phyloP scores from a whole-genome alignment of 768 basidiomycete genomes.

The Brasilioporus rufonigricans region DNA sequence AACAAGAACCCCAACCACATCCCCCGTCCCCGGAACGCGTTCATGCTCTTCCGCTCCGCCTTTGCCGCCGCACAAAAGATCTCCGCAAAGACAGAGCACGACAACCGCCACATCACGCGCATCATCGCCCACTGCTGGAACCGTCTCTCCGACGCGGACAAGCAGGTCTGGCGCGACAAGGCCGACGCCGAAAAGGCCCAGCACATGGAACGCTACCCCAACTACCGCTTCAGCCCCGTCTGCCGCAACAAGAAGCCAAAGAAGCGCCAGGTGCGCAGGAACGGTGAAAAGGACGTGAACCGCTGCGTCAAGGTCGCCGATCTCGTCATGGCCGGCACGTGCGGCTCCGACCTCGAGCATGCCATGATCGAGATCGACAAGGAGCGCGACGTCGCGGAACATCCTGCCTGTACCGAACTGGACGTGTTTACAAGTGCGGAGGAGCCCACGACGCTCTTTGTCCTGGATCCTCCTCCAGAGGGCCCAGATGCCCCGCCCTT shows the following conservation, averaged over 20 bases:
- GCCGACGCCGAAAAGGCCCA: slow-evolving; percentile 52
- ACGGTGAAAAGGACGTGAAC: slow-evolving; percentile 43
- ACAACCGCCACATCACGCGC: slow-evolving; percentile 58
- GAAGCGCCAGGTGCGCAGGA: slow-evolving; percentile 53
- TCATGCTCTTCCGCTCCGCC: slow-evolving; percentile 61
- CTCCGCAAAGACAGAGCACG: slow-evolving; percentile 46
- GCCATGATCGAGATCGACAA: slow-evolving; percentile 40
- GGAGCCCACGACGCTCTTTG: neutral
- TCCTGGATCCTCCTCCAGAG: neutral
- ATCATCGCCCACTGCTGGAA: slow-evolving; percentile 58
- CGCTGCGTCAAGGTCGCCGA: slow-evolving; percentile 52
- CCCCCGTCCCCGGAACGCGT: slow-evolving; percentile 41
- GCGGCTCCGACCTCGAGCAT: slow-evolving; percentile 45
- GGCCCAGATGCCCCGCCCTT: slow-evolving; percentile 17
- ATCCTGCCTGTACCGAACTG: neutral
- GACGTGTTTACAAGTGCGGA: neutral
- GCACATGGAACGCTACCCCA: slow-evolving; percentile 48
- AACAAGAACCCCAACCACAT: slow-evolving; percentile 41
- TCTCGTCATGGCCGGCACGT: slow-evolving; percentile 48
- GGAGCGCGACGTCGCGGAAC: neutral
- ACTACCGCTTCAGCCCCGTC: slow-evolving; percentile 53
- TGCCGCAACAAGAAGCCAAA: slow-evolving; percentile 42
- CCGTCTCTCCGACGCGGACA: slow-evolving; percentile 47
- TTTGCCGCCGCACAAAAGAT: slow-evolving; percentile 54
- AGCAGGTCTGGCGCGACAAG: slow-evolving; percentile 47